Percentiles rank a stretch among this genome's conserved stretches.
These are phyloP conservation scores for Centrapalus pauciflorus DNA, from an alignment of 129 eudicot species.

Conservation along the genomic window DNA sequence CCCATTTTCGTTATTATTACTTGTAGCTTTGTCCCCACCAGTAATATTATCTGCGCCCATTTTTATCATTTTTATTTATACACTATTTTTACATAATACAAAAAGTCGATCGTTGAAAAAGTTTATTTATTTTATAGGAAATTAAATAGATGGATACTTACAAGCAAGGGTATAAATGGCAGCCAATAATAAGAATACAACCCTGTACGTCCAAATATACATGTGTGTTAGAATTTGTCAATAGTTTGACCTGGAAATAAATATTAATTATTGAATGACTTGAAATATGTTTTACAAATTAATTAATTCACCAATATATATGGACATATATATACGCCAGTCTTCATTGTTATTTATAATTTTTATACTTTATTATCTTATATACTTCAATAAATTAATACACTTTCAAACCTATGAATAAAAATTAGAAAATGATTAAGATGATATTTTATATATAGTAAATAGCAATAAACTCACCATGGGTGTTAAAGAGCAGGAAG, in stretches of 20 bases:
- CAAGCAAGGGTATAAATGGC: slow-evolving; percentile 59
- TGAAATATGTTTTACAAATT: neutral
- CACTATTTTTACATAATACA: no score
- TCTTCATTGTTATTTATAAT: no score
- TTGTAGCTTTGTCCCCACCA: slow-evolving; percentile 61
- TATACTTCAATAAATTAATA: neutral
- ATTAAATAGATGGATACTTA: slow-evolving; percentile 24
- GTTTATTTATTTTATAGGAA: neutral
- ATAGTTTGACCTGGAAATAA: slow-evolving; percentile 7
- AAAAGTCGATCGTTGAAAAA: neutral
- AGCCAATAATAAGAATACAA: slow-evolving; percentile 50
- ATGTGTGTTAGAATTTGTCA: neutral
- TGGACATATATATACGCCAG: no score
- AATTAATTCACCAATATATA: no score
- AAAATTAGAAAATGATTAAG: neutral
- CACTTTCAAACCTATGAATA: neutral
- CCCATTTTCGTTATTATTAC: slow-evolving; percentile 73
- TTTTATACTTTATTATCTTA: no score
- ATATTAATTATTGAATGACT: neutral
- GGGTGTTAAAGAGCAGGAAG: slow-evolving; percentile 44
- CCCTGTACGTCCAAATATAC: slow-evolving; percentile 46
- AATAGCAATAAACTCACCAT: slow-evolving; percentile 22
- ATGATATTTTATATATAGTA: neutral
- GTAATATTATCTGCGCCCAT: slow-evolving; percentile 50
- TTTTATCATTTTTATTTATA: no score